These are phyloP conservation scores for Crithidia sp. DNA, from an alignment of 208 protist species.

Conservation along the genomic window DNA sequence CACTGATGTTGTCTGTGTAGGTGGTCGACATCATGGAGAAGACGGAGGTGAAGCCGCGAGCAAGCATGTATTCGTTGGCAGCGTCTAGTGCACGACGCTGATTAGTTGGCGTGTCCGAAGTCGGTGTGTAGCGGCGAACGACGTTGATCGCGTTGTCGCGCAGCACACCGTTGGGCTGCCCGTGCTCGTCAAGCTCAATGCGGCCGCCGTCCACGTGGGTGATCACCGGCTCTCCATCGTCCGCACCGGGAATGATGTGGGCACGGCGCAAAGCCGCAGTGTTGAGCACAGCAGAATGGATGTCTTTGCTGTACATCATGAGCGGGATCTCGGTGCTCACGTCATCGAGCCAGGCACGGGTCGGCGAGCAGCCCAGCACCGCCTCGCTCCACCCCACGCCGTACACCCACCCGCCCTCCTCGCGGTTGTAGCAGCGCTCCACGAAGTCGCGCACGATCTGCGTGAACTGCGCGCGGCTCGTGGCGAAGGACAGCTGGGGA, in stretches of 20 bases:
- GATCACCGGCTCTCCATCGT: constrained; percentile 36
- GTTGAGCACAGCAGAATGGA: constrained; percentile 66
- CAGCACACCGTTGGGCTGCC: constrained; percentile 61
- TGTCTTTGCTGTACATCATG: constrained; percentile 58
- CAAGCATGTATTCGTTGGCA: constrained; percentile 38
- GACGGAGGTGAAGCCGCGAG: constrained; percentile 57
- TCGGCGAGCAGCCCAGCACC: constrained; percentile 57
- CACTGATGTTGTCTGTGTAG: constrained; percentile 44
- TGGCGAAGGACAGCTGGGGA: constrained; percentile 33
- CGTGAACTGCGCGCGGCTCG: constrained; percentile 37
- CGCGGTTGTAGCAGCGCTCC: constrained; percentile 20
- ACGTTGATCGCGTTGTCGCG: constrained; percentile 58
- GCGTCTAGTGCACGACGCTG: constrained; percentile 29
- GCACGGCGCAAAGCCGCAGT: constrained; percentile 44
- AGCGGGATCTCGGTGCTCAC: constrained; percentile 46
- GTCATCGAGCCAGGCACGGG: constrained; percentile 60
- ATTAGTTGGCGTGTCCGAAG: constrained; percentile 20
- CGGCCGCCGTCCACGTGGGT: constrained; percentile 41
- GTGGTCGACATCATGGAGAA: constrained; percentile 50
- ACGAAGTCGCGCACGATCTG: constrained; percentile 40
- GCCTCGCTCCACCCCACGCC: constrained; percentile 57
- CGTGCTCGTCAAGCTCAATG: constrained; percentile 43
- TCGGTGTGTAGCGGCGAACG: constrained; percentile 30
- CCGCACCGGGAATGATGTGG: constrained; percentile 49
- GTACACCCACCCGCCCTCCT: constrained; percentile 44